Evolutionary conservation across 1,284 basidiomycete genomes (phyloP).

Genomic region (Jaminaea rosea): DNA sequence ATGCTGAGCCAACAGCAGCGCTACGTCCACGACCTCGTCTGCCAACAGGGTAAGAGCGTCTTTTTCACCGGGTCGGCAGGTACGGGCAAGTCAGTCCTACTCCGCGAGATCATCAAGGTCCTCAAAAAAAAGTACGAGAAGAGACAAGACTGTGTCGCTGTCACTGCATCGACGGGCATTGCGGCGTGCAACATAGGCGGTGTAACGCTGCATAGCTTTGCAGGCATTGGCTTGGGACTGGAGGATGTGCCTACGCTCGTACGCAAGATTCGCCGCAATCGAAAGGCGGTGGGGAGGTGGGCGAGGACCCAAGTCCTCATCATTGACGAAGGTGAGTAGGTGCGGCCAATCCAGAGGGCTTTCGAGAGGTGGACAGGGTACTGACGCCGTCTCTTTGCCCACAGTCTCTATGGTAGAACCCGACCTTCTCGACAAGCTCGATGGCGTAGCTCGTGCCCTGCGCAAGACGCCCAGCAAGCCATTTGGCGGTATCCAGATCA

Average conservation of each 20-base stretch:
- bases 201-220: constrained; percentile 84
- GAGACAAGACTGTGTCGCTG: constrained; percentile 59
- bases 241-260: constrained; percentile 60
- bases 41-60: constrained; percentile 55
- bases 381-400: too few species aligned
- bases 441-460: constrained; percentile 58
- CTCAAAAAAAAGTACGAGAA: constrained; percentile 54
- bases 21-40: constrained; percentile 34
- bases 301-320: constrained; percentile 68
- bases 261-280: constrained; percentile 62
- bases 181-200: constrained; percentile 89
- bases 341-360: too few species aligned
- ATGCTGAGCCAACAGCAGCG: constrained; percentile 36
- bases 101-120: constrained; percentile 74
- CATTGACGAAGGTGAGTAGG: constrained; percentile 77
- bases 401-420: constrained; percentile 83
- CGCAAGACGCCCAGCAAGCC: constrained; percentile 56
- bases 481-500: constrained; percentile 92
- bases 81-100: constrained; percentile 85
- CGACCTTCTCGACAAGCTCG: constrained; percentile 79
- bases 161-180: constrained; percentile 84
- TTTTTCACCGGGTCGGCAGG: constrained; percentile 95
- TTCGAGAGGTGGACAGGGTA: too few species aligned
- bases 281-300: constrained; percentile 63
- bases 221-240: constrained; percentile 72